Conservation (phyloP, 805 yeast species). For the Ogataea ramenticola region DNA sequence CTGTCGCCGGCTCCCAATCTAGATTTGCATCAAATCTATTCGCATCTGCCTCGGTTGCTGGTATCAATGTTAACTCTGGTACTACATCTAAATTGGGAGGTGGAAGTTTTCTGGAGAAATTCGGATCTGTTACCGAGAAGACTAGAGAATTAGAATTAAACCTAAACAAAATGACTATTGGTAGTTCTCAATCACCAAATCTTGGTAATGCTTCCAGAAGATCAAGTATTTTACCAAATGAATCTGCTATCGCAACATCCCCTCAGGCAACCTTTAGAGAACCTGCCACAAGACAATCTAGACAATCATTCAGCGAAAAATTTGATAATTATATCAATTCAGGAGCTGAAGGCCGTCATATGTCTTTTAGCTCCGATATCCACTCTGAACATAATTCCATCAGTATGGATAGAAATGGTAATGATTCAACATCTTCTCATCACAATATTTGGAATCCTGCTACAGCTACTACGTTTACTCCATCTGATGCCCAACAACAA, state of each 20-base stretch:
- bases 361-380: slow-evolving; percentile 22
- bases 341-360: slow-evolving; percentile 21
- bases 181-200: slow-evolving; percentile 7
- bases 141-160: slow-evolving; percentile 58
- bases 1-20: slow-evolving; percentile 4
- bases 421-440: slow-evolving; percentile 5
- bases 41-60: slow-evolving; percentile 55
- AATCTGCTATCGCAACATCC: slow-evolving; percentile 17
- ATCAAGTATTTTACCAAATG: slow-evolving; percentile 39
- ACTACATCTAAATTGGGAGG: slow-evolving; percentile 21
- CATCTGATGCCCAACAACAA: slow-evolving; percentile 24
- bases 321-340: slow-evolving; percentile 45
- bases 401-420: slow-evolving; percentile 19
- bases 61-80: slow-evolving; percentile 33
- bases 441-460: slow-evolving; percentile 61
- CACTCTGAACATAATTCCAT: slow-evolving; percentile 29
- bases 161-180: slow-evolving; percentile 31
- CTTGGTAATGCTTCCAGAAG: slow-evolving; percentile 32
- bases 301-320: slow-evolving; percentile 53
- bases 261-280: slow-evolving; percentile 24
- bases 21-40: slow-evolving; percentile 33
- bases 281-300: too few relatives aligned
- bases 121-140: slow-evolving; percentile 59
- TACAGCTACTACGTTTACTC: slow-evolving; percentile 52
- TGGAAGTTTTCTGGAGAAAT: slow-evolving; percentile 51